A percentile compares a stretch with the other conserved stretches of the same genome.
These are phyloP conservation scores for Cucumis cinereus DNA, from an alignment of 306 rosid species.

Conservation along the genomic window DNA sequence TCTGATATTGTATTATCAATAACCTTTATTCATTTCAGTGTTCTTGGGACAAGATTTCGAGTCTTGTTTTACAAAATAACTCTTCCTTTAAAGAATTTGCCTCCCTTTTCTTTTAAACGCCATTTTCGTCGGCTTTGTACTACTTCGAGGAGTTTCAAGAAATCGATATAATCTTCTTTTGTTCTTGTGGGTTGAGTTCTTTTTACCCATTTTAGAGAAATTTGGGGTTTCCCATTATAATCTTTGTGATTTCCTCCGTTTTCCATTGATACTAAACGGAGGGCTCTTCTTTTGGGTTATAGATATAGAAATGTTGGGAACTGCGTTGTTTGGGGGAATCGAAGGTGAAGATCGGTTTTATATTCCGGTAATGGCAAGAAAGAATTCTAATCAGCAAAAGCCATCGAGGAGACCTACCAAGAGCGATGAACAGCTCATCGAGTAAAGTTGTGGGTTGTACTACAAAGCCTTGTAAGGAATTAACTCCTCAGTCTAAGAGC, in stretches of 20 bases:
- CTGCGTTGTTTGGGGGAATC: slow-evolving; percentile 32
- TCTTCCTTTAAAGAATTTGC: too few relatives aligned
- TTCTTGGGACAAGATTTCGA: too few relatives aligned
- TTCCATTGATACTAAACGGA: slow-evolving; percentile 7
- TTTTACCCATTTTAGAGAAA: not conserved
- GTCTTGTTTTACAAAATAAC: not conserved
- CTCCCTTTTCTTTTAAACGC: too few relatives aligned
- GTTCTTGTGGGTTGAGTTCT: not conserved
- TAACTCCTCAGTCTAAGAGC: slow-evolving; percentile 15
- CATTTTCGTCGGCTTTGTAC: too few relatives aligned
- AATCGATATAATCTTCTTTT: not conserved
- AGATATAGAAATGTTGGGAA: slow-evolving; percentile 43
- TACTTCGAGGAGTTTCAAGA: not conserved
- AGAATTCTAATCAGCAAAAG: slow-evolving; percentile 41
- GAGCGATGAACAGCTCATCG: slow-evolving; percentile 31
- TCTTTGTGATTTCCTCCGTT: too few relatives aligned
- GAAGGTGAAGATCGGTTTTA: slow-evolving; percentile 52
- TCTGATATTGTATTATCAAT: not conserved
- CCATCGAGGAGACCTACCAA: slow-evolving; percentile 39
- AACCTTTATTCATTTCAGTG: not conserved
- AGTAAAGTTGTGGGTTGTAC: slow-evolving; percentile 18
- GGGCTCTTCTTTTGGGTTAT: not conserved
- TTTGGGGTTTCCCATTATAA: not conserved
- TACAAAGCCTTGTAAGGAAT: slow-evolving; percentile 19
- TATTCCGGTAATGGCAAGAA: slow-evolving; percentile 55